Conservation (phyloP, 352 stramenopile species). For the Globisporangium carolinianum region DNA sequence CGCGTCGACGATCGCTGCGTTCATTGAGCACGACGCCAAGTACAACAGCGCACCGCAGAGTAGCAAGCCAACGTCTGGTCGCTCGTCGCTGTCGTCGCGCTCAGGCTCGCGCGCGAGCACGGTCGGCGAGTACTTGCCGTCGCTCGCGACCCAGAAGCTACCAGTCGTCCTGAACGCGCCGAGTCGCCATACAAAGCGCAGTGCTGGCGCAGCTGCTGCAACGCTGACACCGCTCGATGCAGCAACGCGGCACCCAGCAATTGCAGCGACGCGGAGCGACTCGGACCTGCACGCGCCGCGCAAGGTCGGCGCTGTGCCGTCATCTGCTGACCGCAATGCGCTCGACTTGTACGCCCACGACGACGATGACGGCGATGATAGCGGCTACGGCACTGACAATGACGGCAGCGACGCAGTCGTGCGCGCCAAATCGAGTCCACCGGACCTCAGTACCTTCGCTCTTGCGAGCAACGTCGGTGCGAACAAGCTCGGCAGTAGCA, state of each 20-base stretch:
- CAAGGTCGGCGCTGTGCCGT: constrained; percentile 31
- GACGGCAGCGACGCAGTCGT: constrained; percentile 6
- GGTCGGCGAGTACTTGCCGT: constrained; percentile 27
- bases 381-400: constrained; percentile 13
- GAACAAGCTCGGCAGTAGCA: constrained; percentile 13
- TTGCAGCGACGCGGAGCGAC: constrained; percentile 46
- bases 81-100: constrained; percentile 13
- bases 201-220: too few species aligned
- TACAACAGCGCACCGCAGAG: constrained; percentile 17
- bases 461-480: not conserved
- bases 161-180: constrained; percentile 16
- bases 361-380: not conserved
- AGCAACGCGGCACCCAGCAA: not conserved
- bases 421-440: constrained; percentile 12
- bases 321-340: constrained; percentile 41
- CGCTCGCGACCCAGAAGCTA: constrained; percentile 26
- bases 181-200: not conserved
- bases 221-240: constrained; percentile 1
- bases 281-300: constrained; percentile 52
- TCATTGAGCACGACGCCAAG: constrained; percentile 72
- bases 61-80: constrained; percentile 11
- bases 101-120: constrained; percentile 11
- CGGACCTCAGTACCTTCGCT: constrained; percentile 7
- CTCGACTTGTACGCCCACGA: constrained; percentile 49
- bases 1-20: constrained; percentile 65